These are phyloP conservation scores for Trypanosoma avium DNA, from an alignment of 208 protist species.

Conservation along the genomic window DNA sequence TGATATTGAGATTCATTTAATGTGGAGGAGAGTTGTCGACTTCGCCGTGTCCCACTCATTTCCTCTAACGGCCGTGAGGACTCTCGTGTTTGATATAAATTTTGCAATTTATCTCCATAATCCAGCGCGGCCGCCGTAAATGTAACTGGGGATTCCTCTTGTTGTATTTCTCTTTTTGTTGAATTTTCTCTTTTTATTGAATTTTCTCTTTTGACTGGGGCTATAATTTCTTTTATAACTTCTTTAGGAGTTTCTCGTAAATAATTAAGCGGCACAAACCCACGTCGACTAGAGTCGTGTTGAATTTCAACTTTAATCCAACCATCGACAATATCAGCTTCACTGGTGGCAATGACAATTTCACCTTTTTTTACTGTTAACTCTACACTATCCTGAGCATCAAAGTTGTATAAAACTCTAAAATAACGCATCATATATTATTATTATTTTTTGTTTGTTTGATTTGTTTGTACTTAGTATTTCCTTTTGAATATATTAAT, in stretches of 20 bases:
- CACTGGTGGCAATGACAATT: constrained; percentile 39
- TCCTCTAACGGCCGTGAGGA: no score
- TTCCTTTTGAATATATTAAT: neutral
- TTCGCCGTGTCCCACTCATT: neutral
- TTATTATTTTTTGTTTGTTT: neutral
- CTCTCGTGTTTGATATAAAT: no score
- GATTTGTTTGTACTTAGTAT: neutral
- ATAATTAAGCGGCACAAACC: constrained; percentile 83
- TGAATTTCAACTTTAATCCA: constrained; percentile 76
- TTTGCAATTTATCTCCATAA: constrained; percentile 18
- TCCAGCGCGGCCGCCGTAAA: constrained; percentile 21
- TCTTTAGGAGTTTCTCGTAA: constrained; percentile 31
- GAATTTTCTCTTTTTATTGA: neutral
- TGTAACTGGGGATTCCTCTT: neutral
- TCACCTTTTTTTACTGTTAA: constrained; percentile 74
- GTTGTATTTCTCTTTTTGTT: neutral
- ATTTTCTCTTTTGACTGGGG: neutral
- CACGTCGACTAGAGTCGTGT: constrained; percentile 30
- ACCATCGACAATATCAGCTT: constrained; percentile 61
- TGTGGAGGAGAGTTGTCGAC: no score
- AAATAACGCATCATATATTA: constrained; percentile 40
- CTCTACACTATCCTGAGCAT: constrained; percentile 72
- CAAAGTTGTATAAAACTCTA: constrained; percentile 66
- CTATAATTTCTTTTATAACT: neutral
- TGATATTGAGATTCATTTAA: no score